Evolutionary conservation across 1,284 basidiomycete species (phyloP).

Genomic region (Puccinia horiana): DNA sequence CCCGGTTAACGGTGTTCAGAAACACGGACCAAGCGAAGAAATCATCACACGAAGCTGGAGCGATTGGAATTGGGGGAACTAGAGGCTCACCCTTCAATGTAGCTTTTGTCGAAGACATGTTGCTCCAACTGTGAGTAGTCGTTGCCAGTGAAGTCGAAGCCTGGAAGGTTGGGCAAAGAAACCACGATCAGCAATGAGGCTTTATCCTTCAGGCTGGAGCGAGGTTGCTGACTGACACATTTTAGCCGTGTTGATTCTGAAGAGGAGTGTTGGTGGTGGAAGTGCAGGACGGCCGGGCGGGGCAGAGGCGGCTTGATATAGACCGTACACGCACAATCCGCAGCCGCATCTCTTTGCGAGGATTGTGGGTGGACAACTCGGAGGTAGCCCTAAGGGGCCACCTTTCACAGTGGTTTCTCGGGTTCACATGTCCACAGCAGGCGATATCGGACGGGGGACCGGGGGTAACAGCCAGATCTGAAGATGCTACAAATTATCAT

Average conservation of each 20-base stretch:
- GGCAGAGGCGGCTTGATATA: background rate
- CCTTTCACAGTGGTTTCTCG: too few relatives aligned
- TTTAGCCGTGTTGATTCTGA: background rate
- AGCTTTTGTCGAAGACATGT: constrained; percentile 43
- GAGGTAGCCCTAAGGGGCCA: background rate
- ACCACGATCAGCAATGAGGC: background rate
- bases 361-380: constrained; percentile 1
- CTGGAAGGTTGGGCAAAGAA: background rate
- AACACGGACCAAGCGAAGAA: constrained; percentile 84
- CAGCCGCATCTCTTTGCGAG: background rate
- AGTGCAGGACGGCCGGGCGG: background rate
- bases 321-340: background rate
- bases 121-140: constrained; percentile 48
- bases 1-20: constrained; percentile 66
- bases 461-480: too few relatives aligned
- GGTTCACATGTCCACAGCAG: too few relatives aligned
- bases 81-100: constrained; percentile 45
- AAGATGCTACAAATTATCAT: too few relatives aligned
- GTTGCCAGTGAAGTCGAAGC: constrained; percentile 37
- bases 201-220: background rate
- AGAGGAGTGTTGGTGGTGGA: background rate
- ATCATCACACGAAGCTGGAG: constrained; percentile 51
- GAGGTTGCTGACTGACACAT: background rate
- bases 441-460: too few relatives aligned
- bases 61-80: constrained; percentile 51